Percentiles rank a stretch among this genome's conserved stretches.
Conservation (phyloP, 2,329 filamentous ascomycete species). For the Venturia nashicola region DNA sequence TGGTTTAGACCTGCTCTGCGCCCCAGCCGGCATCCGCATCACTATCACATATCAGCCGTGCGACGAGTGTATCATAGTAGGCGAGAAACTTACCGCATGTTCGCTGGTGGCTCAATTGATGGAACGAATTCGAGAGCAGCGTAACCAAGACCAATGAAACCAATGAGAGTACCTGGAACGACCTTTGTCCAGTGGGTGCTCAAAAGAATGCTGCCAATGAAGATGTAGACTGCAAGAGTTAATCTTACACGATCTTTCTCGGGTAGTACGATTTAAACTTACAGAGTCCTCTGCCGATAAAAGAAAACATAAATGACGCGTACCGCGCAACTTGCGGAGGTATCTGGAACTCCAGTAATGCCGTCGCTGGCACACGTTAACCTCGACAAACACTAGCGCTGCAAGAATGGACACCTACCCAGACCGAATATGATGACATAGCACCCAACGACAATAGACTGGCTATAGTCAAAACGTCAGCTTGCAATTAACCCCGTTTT, state of each 20-base stretch:
- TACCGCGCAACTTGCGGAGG: slow-evolving; percentile 87
- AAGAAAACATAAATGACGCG: slow-evolving; percentile 95
- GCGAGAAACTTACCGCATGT: slow-evolving; percentile 29
- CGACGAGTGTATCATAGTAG: slow-evolving; percentile 12
- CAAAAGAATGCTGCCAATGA: slow-evolving; percentile 77
- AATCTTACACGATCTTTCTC: slow-evolving; percentile 1
- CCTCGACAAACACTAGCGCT: not conserved
- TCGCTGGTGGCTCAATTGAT: slow-evolving; percentile 40
- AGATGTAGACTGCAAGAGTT: slow-evolving; percentile 68
- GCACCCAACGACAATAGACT: slow-evolving; percentile 63
- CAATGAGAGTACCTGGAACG: slow-evolving; percentile 68
- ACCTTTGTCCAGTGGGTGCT: slow-evolving; percentile 53
- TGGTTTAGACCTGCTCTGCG: slow-evolving; percentile 34
- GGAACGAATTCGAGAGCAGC: slow-evolving; percentile 37
- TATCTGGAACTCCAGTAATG: slow-evolving; percentile 67
- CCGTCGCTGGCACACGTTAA: not conserved
- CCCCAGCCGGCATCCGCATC: slow-evolving; percentile 42
- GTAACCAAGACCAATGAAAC: slow-evolving; percentile 68
- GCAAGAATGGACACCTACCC: slow-evolving; percentile 39
- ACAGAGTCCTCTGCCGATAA: slow-evolving; percentile 91
- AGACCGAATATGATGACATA: slow-evolving; percentile 90
- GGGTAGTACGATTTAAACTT: slow-evolving; percentile 31
- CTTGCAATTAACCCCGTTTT: too few relatives aligned
- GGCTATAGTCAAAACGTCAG: slow-evolving; percentile 30
- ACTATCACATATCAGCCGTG: slow-evolving; percentile 15